Conservation (phyloP, 2,329 filamentous ascomycete genomes). For the Penicillium sp. region DNA sequence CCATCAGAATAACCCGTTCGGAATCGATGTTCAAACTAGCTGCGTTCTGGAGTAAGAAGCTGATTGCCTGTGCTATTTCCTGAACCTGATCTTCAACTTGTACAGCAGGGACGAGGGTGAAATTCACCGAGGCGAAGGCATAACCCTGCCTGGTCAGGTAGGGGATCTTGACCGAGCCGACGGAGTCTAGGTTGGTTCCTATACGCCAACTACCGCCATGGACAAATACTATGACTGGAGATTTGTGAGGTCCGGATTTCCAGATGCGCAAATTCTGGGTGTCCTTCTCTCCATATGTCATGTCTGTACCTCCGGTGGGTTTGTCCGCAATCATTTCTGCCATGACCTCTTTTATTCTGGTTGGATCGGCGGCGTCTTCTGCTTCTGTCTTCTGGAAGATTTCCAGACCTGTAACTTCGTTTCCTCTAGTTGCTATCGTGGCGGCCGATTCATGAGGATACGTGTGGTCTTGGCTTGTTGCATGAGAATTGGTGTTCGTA, state of each 20-base stretch:
- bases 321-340: background rate
- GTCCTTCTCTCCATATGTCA: too few relatives aligned
- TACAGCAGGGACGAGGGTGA: slow-evolving; percentile 3
- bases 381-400: background rate
- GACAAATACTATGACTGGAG: slow-evolving; percentile 7
- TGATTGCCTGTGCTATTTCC: slow-evolving; percentile 1
- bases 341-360: slow-evolving; percentile 4
- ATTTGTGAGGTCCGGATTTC: too few relatives aligned
- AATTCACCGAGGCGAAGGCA: too few relatives aligned
- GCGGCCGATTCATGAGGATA: background rate
- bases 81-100: slow-evolving; percentile 8
- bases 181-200: slow-evolving; percentile 4
- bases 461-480: too few relatives aligned
- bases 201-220: slow-evolving; percentile 7
- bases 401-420: background rate
- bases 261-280: too few relatives aligned
- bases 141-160: slow-evolving; percentile 3
- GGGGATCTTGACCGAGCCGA: slow-evolving; percentile 1
- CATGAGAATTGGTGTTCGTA: too few relatives aligned
- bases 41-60: background rate
- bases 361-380: background rate
- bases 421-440: background rate
- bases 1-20: background rate
- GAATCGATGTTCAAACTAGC: background rate
- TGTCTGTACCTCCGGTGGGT: too few relatives aligned